A percentile compares a stretch with the other conserved stretches of the same genome.
Evolutionary conservation across 2,329 filamentous ascomycete species (phyloP).

Genomic region (Elsinoe fawcettii): DNA sequence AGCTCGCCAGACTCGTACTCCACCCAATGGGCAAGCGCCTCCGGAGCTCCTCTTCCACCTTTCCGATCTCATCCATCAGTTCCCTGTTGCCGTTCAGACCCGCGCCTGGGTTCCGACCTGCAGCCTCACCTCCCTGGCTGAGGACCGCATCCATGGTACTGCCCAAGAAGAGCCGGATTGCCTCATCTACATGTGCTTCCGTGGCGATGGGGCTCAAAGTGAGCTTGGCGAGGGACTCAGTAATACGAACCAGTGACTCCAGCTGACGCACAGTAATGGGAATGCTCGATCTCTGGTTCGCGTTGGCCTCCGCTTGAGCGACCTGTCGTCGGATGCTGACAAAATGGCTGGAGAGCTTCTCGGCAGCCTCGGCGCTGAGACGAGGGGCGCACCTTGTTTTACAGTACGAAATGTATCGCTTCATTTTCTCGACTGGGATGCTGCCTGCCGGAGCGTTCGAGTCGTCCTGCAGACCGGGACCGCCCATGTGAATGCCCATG

Average conservation of each 20-base stretch:
- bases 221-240: slow-evolving; percentile 89
- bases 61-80: slow-evolving; percentile 79
- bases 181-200: slow-evolving; percentile 90
- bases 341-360: slow-evolving; percentile 95
- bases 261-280: slow-evolving; percentile 96
- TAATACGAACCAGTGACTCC: slow-evolving; percentile 94
- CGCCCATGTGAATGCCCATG: slow-evolving; percentile 94
- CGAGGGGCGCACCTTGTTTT: slow-evolving; percentile 91
- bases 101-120: slow-evolving; percentile 61
- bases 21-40: slow-evolving; percentile 82
- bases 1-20: slow-evolving; percentile 80
- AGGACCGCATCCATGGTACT: slow-evolving; percentile 92
- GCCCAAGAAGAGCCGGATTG: slow-evolving; percentile 90
- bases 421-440: slow-evolving; percentile 93
- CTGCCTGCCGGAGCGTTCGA: slow-evolving; percentile 75
- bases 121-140: slow-evolving; percentile 27
- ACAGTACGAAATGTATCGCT: slow-evolving; percentile 94
- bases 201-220: slow-evolving; percentile 78
- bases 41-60: slow-evolving; percentile 82
- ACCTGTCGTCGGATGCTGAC: slow-evolving; percentile 93
- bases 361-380: slow-evolving; percentile 80
- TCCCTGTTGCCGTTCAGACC: slow-evolving; percentile 71
- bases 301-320: slow-evolving; percentile 80
- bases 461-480: slow-evolving; percentile 71
- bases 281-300: slow-evolving; percentile 84